phyloP scores from a whole-genome alignment of 139 green algal genomes.

The Closterium sp. region DNA sequence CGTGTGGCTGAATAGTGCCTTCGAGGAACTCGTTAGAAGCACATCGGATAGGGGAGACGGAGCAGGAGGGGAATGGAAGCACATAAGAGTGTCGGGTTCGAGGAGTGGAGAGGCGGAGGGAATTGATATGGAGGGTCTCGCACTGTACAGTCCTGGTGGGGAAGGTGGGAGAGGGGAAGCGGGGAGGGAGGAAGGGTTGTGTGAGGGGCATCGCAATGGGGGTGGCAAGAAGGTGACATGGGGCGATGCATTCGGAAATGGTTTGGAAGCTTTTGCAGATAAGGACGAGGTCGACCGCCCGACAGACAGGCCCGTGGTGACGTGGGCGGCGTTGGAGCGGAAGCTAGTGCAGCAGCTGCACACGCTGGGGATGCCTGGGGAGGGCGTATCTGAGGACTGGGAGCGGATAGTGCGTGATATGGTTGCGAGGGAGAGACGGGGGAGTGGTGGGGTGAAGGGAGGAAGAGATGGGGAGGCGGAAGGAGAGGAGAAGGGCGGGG shows the following conservation, averaged over 20 bases:
- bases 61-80: neutral
- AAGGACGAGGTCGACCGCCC: neutral
- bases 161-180: neutral
- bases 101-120: neutral
- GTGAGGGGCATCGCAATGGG: neutral
- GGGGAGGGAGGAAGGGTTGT: neutral
- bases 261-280: neutral
- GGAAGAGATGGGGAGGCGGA: neutral
- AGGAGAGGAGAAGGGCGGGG: neutral
- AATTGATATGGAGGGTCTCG: neutral
- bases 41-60: neutral
- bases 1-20: neutral
- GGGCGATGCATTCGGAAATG: neutral
- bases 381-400: neutral
- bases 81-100: neutral
- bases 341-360: neutral
- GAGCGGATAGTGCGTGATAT: neutral
- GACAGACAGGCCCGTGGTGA: neutral
- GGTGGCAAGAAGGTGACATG: neutral
- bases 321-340: neutral
- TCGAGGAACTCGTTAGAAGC: neutral
- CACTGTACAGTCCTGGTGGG: neutral
- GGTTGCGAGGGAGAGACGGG: neutral
- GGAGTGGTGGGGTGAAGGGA: neutral
- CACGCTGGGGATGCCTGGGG: neutral